Conservation (phyloP, 371 early-diverging fungal genomes). For the Paraphysoderma sedebokerense region DNA sequence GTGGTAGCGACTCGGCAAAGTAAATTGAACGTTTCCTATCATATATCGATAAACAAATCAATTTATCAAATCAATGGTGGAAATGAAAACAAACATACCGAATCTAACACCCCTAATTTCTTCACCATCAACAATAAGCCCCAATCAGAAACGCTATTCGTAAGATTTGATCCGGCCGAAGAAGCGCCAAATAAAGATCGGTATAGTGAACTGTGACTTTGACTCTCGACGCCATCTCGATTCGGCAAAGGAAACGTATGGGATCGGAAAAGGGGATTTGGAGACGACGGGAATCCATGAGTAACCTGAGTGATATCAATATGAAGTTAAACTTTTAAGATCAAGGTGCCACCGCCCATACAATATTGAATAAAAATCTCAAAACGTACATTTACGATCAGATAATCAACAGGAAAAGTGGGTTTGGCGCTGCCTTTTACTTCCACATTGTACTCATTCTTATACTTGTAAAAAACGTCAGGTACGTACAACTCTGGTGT, state of each 20-base stretch:
- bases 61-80: no score
- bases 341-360: not conserved
- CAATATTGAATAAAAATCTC: not conserved
- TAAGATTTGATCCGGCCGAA: slow-evolving; percentile 1
- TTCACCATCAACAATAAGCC: slow-evolving; percentile 4
- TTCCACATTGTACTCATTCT: slow-evolving; percentile 82
- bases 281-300: slow-evolving; percentile 77
- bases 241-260: slow-evolving; percentile 56
- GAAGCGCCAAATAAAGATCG: slow-evolving; percentile 3
- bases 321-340: not conserved
- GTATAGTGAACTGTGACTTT: not conserved
- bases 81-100: no score
- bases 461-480: slow-evolving; percentile 87
- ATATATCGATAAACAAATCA: no score
- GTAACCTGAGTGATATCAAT: slow-evolving; percentile 40
- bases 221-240: slow-evolving; percentile 18
- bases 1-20: no score
- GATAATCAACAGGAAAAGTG: slow-evolving; percentile 89
- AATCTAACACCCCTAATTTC: slow-evolving; percentile 5
- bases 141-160: slow-evolving; percentile 5
- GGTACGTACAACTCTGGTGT: slow-evolving; percentile 73
- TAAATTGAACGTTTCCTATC: no score
- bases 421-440: slow-evolving; percentile 65
- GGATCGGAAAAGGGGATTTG: slow-evolving; percentile 53
- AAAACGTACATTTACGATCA: slow-evolving; percentile 72